These are phyloP conservation scores for Populus hybrid DNA, from an alignment of 441 rosid species.

Conservation along the genomic window DNA sequence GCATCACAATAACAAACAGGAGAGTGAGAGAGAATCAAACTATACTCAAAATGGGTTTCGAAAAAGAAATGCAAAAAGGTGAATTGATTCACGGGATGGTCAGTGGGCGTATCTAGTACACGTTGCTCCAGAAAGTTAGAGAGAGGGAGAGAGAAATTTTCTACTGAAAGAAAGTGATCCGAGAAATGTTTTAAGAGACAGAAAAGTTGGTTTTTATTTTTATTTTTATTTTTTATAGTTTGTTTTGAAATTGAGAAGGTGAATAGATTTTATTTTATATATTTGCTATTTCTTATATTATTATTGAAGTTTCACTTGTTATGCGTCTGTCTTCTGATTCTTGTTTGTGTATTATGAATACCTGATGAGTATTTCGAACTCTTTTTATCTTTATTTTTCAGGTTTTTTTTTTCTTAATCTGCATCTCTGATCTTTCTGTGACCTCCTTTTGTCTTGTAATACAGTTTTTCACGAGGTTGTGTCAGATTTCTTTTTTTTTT, in stretches of 20 bases:
- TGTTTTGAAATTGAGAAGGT: slow-evolving; percentile 38
- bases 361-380: slow-evolving; percentile 4
- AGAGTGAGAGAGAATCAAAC: neutral
- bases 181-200: neutral
- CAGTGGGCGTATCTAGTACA: slow-evolving; percentile 22
- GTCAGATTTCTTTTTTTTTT: slow-evolving; percentile 63
- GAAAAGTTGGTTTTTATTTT: neutral
- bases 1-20: neutral
- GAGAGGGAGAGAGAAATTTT: slow-evolving; percentile 10
- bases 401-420: neutral
- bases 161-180: neutral
- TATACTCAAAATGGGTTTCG: slow-evolving; percentile 15
- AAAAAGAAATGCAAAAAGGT: slow-evolving; percentile 1
- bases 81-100: slow-evolving; percentile 17
- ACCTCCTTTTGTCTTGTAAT: slow-evolving; percentile 71
- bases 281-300: neutral
- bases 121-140: slow-evolving; percentile 38
- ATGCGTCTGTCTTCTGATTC: slow-evolving; percentile 26
- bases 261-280: slow-evolving; percentile 1
- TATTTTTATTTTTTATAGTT: neutral
- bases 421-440: slow-evolving; percentile 46
- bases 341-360: slow-evolving; percentile 14
- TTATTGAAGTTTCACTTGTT: slow-evolving; percentile 13
- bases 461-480: slow-evolving; percentile 77
- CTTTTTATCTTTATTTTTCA: neutral